Conservation (phyloP, 2,329 filamentous ascomycete genomes). For the Pseudogymnoascus sp. region DNA sequence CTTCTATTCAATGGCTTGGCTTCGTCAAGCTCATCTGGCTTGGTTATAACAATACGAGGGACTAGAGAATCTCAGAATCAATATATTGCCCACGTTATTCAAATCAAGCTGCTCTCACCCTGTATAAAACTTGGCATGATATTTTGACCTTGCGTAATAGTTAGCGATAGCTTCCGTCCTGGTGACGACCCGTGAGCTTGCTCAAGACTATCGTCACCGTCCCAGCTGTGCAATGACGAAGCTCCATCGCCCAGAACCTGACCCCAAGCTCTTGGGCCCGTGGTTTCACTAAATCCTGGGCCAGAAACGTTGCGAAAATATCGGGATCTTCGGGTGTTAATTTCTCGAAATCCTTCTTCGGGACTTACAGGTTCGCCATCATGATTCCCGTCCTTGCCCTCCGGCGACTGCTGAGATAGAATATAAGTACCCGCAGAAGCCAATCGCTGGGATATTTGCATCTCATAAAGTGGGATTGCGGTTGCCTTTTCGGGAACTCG, state of each 20-base stretch:
- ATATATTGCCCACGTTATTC: background rate
- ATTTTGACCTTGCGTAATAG: background rate
- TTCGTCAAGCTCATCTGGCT: background rate
- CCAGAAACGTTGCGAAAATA: background rate
- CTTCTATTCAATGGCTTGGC: background rate
- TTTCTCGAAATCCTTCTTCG: background rate
- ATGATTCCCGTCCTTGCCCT: background rate
- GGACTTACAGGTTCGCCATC: background rate
- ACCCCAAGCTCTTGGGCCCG: background rate
- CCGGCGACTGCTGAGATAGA: slow-evolving; percentile 11
- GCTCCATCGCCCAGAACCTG: background rate
- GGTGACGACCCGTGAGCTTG: background rate
- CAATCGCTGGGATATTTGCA: slow-evolving; percentile 23
- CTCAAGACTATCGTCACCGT: background rate
- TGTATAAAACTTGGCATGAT: background rate
- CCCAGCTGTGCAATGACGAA: background rate
- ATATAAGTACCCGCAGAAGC: slow-evolving; percentile 18
- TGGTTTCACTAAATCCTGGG: background rate
- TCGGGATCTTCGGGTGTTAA: background rate
- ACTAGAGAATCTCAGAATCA: background rate
- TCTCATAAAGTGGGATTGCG: slow-evolving; percentile 23
- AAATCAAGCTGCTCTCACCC: background rate
- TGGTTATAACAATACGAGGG: background rate
- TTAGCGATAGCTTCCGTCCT: background rate
- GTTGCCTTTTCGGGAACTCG: background rate